phyloP scores from a whole-genome alignment of 139 green algal species.

The Micractinium sp. region DNA sequence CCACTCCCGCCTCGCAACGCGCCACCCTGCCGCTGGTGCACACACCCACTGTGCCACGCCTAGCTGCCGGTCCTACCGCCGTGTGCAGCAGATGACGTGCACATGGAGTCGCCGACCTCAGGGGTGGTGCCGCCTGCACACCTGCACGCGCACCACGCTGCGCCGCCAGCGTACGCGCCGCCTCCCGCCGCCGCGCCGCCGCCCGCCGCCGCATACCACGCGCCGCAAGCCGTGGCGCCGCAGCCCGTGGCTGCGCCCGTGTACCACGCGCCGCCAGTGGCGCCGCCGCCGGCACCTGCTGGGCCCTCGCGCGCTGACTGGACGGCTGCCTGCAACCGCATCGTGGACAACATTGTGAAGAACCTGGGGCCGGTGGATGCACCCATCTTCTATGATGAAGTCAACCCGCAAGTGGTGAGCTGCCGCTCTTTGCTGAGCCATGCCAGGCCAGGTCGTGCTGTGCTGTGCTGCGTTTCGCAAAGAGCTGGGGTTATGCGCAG shows the following conservation, averaged over 20 bases:
- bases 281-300: background rate
- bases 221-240: background rate
- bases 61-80: background rate
- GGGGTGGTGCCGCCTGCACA: background rate
- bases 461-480: background rate
- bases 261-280: background rate
- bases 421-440: background rate
- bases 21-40: background rate
- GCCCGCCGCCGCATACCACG: background rate
- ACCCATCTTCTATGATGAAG: slow-evolving; percentile 31
- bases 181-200: background rate
- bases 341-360: slow-evolving; percentile 32
- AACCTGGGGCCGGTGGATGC: slow-evolving; percentile 13
- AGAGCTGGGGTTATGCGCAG: too few relatives aligned
- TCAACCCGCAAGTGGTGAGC: slow-evolving; percentile 1
- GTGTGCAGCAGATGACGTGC: background rate
- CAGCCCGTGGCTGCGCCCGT: background rate
- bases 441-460: too few relatives aligned
- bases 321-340: slow-evolving; percentile 23
- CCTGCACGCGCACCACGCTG: background rate
- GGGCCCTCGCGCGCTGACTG: background rate
- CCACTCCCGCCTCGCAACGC: background rate
- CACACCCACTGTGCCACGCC: background rate
- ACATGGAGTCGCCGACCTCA: slow-evolving; percentile 24
- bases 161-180: background rate